These are phyloP conservation scores for Cladosporium oxysporum DNA, from an alignment of 2,329 filamentous ascomycete species.

Conservation along the genomic window DNA sequence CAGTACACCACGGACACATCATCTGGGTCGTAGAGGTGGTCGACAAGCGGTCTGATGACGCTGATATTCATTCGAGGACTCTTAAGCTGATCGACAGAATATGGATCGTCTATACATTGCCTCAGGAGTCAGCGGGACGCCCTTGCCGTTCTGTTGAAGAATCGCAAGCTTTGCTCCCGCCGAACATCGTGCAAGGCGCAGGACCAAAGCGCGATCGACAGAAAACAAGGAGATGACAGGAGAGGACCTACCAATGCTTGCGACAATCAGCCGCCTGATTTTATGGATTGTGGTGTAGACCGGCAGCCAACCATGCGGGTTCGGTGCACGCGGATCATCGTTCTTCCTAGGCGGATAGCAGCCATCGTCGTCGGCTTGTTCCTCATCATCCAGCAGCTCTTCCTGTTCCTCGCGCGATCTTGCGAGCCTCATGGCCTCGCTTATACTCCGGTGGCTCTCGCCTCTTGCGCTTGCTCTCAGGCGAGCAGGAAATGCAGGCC, in stretches of 20 bases:
- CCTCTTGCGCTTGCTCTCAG: constrained; percentile 28
- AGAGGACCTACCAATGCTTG: constrained; percentile 45
- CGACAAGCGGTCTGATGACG: constrained; percentile 78
- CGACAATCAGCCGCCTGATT: constrained; percentile 49
- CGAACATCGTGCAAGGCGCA: constrained; percentile 1
- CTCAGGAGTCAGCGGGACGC: constrained; percentile 7
- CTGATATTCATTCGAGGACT: constrained; percentile 80
- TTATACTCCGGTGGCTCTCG: constrained; percentile 39
- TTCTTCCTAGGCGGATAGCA: constrained; percentile 43
- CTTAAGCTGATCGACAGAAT: constrained; percentile 73
- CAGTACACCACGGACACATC: constrained; percentile 86
- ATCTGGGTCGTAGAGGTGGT: constrained; percentile 75
- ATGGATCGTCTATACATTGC: constrained; percentile 56
- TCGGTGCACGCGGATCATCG: constrained; percentile 47
- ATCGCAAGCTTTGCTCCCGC: constrained; percentile 22
- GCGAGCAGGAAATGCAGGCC: constrained; percentile 33
- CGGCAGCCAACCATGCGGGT: constrained; percentile 64
- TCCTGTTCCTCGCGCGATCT: constrained; percentile 52
- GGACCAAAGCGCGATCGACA: constrained; percentile 3
- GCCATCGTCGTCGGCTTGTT: constrained; percentile 49
- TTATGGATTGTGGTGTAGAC: constrained; percentile 76
- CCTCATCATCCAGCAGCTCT: constrained; percentile 48
- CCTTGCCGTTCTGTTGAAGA: constrained; percentile 21
- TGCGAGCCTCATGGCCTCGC: constrained; percentile 42
- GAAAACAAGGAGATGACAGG: background rate